These are phyloP conservation scores for Debaryomyces psychrophilus DNA, from an alignment of 1,139 yeast genomes.

Conservation along the genomic window DNA sequence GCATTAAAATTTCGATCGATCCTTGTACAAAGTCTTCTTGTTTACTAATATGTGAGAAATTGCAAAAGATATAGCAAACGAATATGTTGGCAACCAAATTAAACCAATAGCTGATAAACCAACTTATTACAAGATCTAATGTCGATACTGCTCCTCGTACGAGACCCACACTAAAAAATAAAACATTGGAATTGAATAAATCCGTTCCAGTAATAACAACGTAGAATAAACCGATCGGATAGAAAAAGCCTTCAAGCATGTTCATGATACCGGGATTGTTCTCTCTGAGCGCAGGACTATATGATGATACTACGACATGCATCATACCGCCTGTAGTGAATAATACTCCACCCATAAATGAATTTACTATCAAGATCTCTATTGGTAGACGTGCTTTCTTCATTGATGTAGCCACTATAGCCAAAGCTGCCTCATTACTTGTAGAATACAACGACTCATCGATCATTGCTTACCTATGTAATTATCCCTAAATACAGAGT, in stretches of 20 bases:
- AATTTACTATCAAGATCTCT: slow-evolving; percentile 60
- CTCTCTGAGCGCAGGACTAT: slow-evolving; percentile 43
- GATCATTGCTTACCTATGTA: too few relatives aligned
- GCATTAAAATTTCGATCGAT: slow-evolving; percentile 48
- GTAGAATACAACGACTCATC: slow-evolving; percentile 62
- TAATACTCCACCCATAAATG: slow-evolving; percentile 69
- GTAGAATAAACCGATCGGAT: slow-evolving; percentile 71
- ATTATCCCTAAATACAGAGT: too few relatives aligned
- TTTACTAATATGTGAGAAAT: slow-evolving; percentile 52
- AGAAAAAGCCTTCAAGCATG: slow-evolving; percentile 58
- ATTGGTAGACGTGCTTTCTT: slow-evolving; percentile 69
- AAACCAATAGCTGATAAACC: slow-evolving; percentile 69
- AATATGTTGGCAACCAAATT: slow-evolving; percentile 67
- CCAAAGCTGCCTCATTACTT: slow-evolving; percentile 78
- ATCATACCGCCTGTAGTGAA: slow-evolving; percentile 78
- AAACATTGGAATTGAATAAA: slow-evolving; percentile 68
- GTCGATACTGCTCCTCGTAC: slow-evolving; percentile 69
- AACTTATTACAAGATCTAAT: slow-evolving; percentile 62
- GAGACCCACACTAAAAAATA: slow-evolving; percentile 68
- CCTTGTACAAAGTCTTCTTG: slow-evolving; percentile 46
- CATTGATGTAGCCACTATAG: slow-evolving; percentile 83
- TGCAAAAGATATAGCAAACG: slow-evolving; percentile 64
- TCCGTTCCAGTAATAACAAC: slow-evolving; percentile 77
- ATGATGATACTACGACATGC: slow-evolving; percentile 57
- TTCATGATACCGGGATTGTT: slow-evolving; percentile 57